Base-by-base conservation (phyloP, 257 asterid species). In the Gentiana macrophylla region DNA sequence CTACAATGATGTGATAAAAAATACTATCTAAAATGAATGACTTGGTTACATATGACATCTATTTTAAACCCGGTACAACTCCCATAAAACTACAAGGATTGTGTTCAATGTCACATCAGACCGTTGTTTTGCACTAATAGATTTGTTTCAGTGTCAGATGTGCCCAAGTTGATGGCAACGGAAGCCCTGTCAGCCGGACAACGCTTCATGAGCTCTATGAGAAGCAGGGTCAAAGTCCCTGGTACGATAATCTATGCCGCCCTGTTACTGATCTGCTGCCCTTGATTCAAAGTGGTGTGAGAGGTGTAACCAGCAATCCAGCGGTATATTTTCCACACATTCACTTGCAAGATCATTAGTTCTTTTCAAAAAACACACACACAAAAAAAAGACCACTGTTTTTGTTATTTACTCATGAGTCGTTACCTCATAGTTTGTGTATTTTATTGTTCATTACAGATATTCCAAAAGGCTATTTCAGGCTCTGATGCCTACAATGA, bases 301-400 rank as follows among this genome's bases (percentile, higher is more conserved):
- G 98, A 68, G 98, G 98, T 37, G 97, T 92, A 55, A 92, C 97
- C 64, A 92, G 98, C 88, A 88, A 92, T 74, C 98, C 98, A 24
- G 97, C 97, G 84, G 98, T 92, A 81, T 67, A 53, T 54, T 62
- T 43, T 15, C 36, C 8, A 36, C 32, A 1, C 33, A 43, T 36
- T 32, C 33, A 37, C 15, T 37, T 48, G 1, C 8, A 34, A 15
- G n/a, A n/a, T 36, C 1, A 45, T 24, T 24, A 10, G 32, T 7
- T 45, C 51, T 52, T 13, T 12, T 61, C 44, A n/a, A 45, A 1
- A 24, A 24, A 24, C 24, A 24, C 24, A 24, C 24, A 24, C 24
- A 15, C 24, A 24, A 6, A 50, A 35, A 60, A 13, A 10, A 6
- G n/a, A 35, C 48, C 24, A n/a, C 7, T 13, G 35, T 49, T 49